Percentiles rank a stretch among this genome's conserved stretches.
Evolutionary conservation across 2,329 filamentous ascomycete species (phyloP).

Genomic region (Phyllosticta citriasiana): DNA sequence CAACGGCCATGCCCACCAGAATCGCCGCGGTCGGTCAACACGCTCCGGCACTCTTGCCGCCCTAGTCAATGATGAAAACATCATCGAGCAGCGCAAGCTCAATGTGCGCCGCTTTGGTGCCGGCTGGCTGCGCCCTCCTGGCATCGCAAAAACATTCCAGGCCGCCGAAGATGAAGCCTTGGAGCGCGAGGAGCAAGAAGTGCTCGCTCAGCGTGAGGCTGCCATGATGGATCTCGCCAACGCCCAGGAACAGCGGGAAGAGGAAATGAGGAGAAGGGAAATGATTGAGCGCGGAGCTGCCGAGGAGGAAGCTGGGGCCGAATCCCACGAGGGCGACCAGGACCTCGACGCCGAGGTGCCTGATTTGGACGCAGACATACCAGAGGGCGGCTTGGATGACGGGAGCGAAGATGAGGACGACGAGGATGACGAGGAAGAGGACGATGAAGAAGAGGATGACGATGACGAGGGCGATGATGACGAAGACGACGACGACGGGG

Average conservation of each 20-base stretch:
- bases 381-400: conserved; percentile 3
- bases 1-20: conserved; percentile 15
- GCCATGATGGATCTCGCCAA: conserved; percentile 62
- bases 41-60: conserved; percentile 55
- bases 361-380: conserved; percentile 38
- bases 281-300: conserved; percentile 26
- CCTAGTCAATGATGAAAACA: conserved; percentile 66
- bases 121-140: conserved; percentile 82
- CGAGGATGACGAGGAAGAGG: conserved; percentile 11
- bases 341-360: conserved; percentile 36
- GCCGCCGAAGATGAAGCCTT: conserved; percentile 82
- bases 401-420: conserved; percentile 32
- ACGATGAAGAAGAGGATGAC: conserved; percentile 18
- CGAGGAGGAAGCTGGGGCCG: conserved; percentile 31
- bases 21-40: conserved; percentile 24
- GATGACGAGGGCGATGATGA: conserved; percentile 29
- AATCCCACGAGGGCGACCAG: conserved; percentile 28
- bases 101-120: conserved; percentile 83
- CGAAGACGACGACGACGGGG: conserved; percentile 22
- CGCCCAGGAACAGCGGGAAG: conserved; percentile 49
- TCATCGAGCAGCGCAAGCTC: conserved; percentile 63
- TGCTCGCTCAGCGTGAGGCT: conserved; percentile 60
- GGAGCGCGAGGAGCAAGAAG: conserved; percentile 78
- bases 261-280: conserved; percentile 16
- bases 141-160: conserved; percentile 78